phyloP scores from a whole-genome alignment of 2,329 filamentous ascomycete species.

The Trichoderma cornu-damae region DNA sequence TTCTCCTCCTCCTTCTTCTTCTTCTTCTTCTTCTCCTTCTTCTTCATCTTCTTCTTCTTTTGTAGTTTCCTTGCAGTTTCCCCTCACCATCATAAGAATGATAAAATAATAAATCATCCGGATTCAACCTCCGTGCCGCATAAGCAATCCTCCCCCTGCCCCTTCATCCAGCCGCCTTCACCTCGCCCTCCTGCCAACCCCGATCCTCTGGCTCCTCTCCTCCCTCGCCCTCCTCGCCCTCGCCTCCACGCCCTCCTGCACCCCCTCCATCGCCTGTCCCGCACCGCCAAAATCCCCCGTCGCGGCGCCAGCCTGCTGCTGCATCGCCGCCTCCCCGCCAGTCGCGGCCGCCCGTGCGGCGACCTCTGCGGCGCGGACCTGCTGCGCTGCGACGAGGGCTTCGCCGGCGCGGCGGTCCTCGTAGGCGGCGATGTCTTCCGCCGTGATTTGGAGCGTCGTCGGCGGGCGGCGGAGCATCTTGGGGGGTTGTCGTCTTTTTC shows the following conservation, averaged over 20 bases:
- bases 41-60: too few relatives aligned
- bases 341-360: slow-evolving; percentile 22
- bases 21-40: too few relatives aligned
- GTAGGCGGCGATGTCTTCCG: slow-evolving; percentile 65
- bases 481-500: background rate
- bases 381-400: slow-evolving; percentile 33
- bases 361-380: slow-evolving; percentile 27
- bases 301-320: slow-evolving; percentile 21
- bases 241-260: slow-evolving; percentile 27
- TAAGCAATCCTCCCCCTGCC: too few relatives aligned
- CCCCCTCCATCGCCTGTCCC: slow-evolving; percentile 28
- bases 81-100: too few relatives aligned
- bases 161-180: background rate
- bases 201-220: slow-evolving; percentile 38
- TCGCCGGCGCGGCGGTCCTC: slow-evolving; percentile 55
- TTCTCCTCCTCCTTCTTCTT: too few relatives aligned
- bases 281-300: slow-evolving; percentile 15
- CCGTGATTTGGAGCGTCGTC: slow-evolving; percentile 62
- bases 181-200: slow-evolving; percentile 27
- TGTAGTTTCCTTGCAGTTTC: too few relatives aligned
- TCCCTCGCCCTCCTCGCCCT: slow-evolving; percentile 26
- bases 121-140: too few relatives aligned
- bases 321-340: slow-evolving; percentile 25
- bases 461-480: slow-evolving; percentile 62
- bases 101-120: too few relatives aligned